phyloP scores from a whole-genome alignment of 2,329 filamentous ascomycete genomes.

The Penicillium sp. region DNA sequence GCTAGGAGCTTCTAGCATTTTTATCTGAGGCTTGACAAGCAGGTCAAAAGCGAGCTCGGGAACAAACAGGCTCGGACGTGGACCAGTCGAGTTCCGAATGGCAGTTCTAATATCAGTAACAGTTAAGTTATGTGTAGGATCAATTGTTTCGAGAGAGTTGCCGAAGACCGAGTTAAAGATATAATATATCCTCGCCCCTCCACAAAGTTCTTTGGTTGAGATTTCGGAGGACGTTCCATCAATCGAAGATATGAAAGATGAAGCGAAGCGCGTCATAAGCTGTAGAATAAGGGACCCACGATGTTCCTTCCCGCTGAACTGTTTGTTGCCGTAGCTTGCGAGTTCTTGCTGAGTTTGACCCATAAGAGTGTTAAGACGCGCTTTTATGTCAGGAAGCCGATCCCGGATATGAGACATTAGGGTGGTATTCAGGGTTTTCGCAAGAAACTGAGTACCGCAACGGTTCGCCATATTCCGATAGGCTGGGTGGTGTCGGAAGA shows the following conservation, averaged over 20 bases:
- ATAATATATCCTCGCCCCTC: conserved; percentile 92
- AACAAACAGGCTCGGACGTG: conserved; percentile 88
- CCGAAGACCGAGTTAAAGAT: conserved; percentile 99
- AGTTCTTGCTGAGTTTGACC: conserved; percentile 97
- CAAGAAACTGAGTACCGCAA: conserved; percentile 88
- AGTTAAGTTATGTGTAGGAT: conserved; percentile 89
- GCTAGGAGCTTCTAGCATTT: conserved; percentile 84
- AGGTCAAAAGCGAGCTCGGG: conserved; percentile 96
- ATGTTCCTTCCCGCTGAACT: conserved; percentile 95
- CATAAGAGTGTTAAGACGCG: conserved; percentile 93
- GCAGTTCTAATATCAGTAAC: conserved; percentile 91
- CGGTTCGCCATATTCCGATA: conserved; percentile 91
- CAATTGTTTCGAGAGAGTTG: conserved; percentile 88
- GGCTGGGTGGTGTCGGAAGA: conserved; percentile 93
- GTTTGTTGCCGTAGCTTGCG: conserved; percentile 93
- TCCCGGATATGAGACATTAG: conserved; percentile 95
- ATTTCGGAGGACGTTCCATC: conserved; percentile 98
- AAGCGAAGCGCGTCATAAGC: conserved; percentile 95
- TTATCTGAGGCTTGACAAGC: conserved; percentile 96
- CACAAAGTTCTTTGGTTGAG: conserved; percentile 93
- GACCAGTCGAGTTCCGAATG: conserved; percentile 97
- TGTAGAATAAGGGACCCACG: conserved; percentile 89
- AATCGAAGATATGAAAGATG: conserved; percentile 95
- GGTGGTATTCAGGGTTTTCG: conserved; percentile 88
- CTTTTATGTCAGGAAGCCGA: conserved; percentile 93